A percentile compares a stretch with the other conserved stretches of the same genome.
Evolutionary conservation across 106 monocot genomes (phyloP).

Genomic region (Agapanthus africanus): DNA sequence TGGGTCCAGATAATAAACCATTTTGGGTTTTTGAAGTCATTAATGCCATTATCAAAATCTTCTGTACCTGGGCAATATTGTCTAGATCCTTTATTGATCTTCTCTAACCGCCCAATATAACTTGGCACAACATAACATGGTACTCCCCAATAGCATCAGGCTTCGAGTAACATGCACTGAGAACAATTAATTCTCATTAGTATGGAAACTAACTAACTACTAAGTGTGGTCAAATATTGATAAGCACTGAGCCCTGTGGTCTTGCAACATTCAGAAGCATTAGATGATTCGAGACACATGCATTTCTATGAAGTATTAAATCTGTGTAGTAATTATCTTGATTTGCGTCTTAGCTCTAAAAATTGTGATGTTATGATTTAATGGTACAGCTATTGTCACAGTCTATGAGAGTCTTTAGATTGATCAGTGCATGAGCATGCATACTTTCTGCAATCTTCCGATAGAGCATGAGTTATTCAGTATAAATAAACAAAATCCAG

Average conservation of each 20-base stretch:
- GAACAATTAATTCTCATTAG: neutral
- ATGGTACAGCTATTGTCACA: no score
- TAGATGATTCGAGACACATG: neutral
- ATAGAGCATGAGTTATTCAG: no score
- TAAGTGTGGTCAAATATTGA: constrained; percentile 3
- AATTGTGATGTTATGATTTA: no score
- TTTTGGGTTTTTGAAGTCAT: neutral
- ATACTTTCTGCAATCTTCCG: no score
- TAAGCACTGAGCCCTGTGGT: no score
- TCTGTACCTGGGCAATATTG: neutral
- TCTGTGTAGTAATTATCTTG: neutral
- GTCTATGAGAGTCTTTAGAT: no score
- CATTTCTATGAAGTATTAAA: neutral
- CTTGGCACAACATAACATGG: neutral
- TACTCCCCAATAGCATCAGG: neutral
- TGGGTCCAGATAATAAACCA: neutral
- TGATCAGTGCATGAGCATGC: no score
- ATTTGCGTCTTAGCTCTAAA: neutral
- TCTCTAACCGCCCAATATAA: neutral
- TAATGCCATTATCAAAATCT: neutral
- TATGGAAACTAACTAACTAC: neutral
- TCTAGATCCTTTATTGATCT: neutral
- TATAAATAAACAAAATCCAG: no score
- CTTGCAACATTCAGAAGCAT: no score
- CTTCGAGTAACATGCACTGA: neutral